Evolutionary conservation across 306 rosid genomes (phyloP).

Genomic region (Mimosa bimucronata): DNA sequence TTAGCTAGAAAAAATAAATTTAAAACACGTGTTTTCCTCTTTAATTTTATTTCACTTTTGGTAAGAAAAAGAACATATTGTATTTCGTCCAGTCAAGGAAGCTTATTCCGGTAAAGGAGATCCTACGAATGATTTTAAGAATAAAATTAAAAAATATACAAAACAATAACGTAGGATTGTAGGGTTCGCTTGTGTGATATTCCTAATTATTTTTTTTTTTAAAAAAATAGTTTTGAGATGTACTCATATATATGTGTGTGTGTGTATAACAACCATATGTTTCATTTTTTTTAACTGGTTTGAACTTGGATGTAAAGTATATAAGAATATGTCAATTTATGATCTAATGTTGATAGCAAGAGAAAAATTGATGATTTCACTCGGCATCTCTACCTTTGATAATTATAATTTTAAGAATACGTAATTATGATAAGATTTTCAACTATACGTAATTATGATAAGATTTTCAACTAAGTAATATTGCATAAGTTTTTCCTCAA

Average conservation of each 20-base stretch:
- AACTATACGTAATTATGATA: too few relatives aligned
- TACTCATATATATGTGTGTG: too few relatives aligned
- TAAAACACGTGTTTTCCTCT: too few relatives aligned
- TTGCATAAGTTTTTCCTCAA: too few relatives aligned
- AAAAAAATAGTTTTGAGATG: background rate
- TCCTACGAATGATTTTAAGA: background rate
- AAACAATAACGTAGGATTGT: background rate
- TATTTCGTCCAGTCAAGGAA: background rate
- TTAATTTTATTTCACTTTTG: too few relatives aligned
- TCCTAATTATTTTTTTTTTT: background rate
- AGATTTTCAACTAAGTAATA: too few relatives aligned
- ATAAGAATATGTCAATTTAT: too few relatives aligned
- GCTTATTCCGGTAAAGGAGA: background rate
- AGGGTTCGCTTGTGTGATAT: background rate
- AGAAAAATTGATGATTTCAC: background rate
- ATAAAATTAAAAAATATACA: background rate
- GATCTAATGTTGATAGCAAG: background rate
- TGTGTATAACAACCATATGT: background rate
- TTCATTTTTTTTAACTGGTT: background rate
- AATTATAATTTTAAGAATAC: background rate
- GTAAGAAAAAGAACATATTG: background rate
- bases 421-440: too few relatives aligned
- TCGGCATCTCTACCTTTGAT: background rate
- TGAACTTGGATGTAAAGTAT: background rate
- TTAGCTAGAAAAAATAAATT: background rate